A percentile compares a stretch with the other conserved stretches of the same genome.
phyloP scores from a whole-genome alignment of 768 basidiomycete species.

The Serendipita vermifera region DNA sequence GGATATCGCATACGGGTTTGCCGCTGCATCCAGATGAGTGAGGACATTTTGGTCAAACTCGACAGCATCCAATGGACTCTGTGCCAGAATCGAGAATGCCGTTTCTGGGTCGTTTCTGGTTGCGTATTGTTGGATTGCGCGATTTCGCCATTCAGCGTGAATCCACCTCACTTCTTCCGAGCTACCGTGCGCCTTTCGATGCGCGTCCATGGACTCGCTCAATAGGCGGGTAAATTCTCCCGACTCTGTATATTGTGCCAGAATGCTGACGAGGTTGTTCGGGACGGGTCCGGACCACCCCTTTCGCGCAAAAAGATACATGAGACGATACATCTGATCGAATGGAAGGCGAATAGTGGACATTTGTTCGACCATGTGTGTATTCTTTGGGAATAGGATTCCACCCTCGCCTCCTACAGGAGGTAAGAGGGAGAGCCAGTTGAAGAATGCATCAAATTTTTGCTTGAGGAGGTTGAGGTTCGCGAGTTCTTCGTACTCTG shows the following conservation, averaged over 20 bases:
- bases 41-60: background rate
- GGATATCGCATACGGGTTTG: no score
- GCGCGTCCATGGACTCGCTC: background rate
- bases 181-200: background rate
- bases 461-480: background rate
- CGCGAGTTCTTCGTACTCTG: background rate
- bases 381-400: background rate
- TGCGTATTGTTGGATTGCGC: background rate
- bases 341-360: background rate
- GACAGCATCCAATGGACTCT: background rate
- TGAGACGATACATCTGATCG: background rate
- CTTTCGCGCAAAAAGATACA: background rate
- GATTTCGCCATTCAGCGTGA: background rate
- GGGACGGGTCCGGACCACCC: background rate
- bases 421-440: background rate
- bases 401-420: background rate
- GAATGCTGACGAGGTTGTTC: background rate
- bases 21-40: background rate
- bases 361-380: background rate
- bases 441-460: background rate
- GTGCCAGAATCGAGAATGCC: background rate
- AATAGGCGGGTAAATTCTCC: background rate
- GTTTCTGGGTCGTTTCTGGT: background rate
- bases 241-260: background rate
- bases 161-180: background rate